Percentiles rank a stretch among this genome's conserved stretches.
Evolutionary conservation across 2,329 filamentous ascomycete genomes (phyloP).

Genomic region (Aspergillus sp.): DNA sequence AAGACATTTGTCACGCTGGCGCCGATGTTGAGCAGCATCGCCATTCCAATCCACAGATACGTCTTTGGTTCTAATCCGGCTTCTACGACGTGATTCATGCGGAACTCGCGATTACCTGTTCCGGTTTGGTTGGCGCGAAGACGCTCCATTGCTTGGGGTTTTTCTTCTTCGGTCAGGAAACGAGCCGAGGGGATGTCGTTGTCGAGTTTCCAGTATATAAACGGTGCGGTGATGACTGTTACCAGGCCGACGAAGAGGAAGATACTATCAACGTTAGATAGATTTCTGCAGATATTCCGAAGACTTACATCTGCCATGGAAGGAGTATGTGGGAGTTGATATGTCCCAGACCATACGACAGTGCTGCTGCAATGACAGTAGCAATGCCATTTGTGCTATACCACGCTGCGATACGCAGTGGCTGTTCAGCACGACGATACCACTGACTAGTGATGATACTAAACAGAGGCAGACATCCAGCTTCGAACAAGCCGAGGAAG

Average conservation of each 20-base stretch:
- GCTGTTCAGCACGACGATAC: constrained; percentile 54
- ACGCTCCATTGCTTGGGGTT: constrained; percentile 44
- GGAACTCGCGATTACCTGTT: constrained; percentile 43
- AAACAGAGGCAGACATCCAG: constrained; percentile 45
- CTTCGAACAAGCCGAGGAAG: constrained; percentile 51
- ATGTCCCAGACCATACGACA: constrained; percentile 56
- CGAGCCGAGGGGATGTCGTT: constrained; percentile 50
- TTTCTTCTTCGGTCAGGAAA: constrained; percentile 45
- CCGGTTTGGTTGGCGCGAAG: constrained; percentile 49
- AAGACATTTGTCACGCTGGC: constrained; percentile 61
- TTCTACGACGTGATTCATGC: constrained; percentile 41
- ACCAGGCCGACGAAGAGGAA: constrained; percentile 60
- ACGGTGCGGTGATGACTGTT: constrained; percentile 53
- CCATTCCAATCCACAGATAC: constrained; percentile 58
- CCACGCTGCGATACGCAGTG: constrained; percentile 61
- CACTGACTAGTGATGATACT: constrained; percentile 43
- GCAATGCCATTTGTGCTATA: constrained; percentile 59
- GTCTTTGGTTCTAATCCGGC: constrained; percentile 42
- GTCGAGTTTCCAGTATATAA: constrained; percentile 58
- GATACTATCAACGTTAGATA: constrained; percentile 32
- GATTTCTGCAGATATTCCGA: background rate
- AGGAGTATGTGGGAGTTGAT: constrained; percentile 41
- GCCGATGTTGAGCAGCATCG: constrained; percentile 60
- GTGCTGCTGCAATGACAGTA: constrained; percentile 52
- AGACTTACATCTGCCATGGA: constrained; percentile 47